Percentiles rank a stretch among this genome's conserved stretches.
Conservation (phyloP, 148 eudicot genomes). For the Drosera capensis region DNA sequence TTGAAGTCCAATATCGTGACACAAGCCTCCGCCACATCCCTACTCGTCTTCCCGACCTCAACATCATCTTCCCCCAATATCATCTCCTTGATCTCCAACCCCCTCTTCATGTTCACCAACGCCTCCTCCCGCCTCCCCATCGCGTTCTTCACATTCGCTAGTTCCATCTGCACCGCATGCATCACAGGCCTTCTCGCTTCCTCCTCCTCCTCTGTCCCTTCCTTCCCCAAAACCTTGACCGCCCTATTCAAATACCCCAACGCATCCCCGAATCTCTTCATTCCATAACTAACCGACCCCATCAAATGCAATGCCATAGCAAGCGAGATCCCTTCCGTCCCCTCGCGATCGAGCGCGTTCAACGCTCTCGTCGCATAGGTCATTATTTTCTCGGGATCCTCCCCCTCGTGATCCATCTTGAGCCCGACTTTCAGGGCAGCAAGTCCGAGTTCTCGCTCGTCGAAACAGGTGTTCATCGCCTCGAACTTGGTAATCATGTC, state of each 20-base stretch:
- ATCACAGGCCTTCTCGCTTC: conserved; percentile 46
- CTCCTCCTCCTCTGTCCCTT: no score
- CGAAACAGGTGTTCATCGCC: conserved; percentile 62
- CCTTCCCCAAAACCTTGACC: conserved; percentile 21
- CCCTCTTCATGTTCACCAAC: conserved; percentile 38
- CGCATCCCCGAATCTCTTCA: conserved; percentile 65
- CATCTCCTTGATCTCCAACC: conserved; percentile 60
- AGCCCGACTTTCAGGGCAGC: conserved; percentile 75
- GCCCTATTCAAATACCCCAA: conserved; percentile 49
- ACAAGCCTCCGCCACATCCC: conserved; percentile 79
- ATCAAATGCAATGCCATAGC: conserved; percentile 78
- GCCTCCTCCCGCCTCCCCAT: conserved; percentile 93
- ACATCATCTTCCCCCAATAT: conserved; percentile 50
- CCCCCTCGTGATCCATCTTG: conserved; percentile 81
- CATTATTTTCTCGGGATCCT: conserved; percentile 49
- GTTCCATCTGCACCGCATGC: conserved; percentile 75
- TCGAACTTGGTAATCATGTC: conserved; percentile 67
- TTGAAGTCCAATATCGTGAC: conserved; percentile 57
- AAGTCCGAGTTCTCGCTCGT: conserved; percentile 61
- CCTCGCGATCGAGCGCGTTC: conserved; percentile 28
- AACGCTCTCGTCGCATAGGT: conserved; percentile 70
- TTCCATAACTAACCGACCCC: conserved; percentile 51
- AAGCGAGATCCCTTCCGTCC: conserved; percentile 33
- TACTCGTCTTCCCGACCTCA: conserved; percentile 68
- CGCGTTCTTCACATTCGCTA: conserved; percentile 65